phyloP scores from a whole-genome alignment of 371 early-diverging fungal species.

The Spraguea lophii region DNA sequence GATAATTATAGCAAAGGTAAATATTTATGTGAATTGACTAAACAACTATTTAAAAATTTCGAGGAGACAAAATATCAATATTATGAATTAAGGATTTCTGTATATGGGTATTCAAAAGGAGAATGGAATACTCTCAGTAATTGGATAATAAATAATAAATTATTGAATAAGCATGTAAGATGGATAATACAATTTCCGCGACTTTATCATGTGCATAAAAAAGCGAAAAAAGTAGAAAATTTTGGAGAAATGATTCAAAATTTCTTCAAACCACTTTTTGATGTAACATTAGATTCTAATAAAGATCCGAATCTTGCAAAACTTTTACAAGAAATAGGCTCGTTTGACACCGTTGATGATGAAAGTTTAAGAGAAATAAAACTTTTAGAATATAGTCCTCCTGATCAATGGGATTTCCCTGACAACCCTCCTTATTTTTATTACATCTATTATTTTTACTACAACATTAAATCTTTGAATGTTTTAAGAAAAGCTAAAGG shows the following conservation, averaged over 20 bases:
- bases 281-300: constrained; percentile 62
- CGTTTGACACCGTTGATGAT: constrained; percentile 88
- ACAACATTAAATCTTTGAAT: constrained; percentile 66
- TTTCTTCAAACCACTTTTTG: constrained; percentile 73
- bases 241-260: constrained; percentile 56
- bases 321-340: constrained; percentile 73
- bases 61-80: constrained; percentile 54
- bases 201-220: constrained; percentile 68
- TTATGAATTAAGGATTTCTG: constrained; percentile 40
- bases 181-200: constrained; percentile 89
- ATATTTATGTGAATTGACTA: constrained; percentile 76
- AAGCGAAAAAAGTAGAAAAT: constrained; percentile 49
- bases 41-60: constrained; percentile 72
- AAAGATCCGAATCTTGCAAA: constrained; percentile 66
- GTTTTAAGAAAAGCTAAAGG: constrained; percentile 56
- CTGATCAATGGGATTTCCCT: constrained; percentile 55
- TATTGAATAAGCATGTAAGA: constrained; percentile 68
- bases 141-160: constrained; percentile 58
- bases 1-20: constrained; percentile 73
- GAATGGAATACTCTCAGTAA: constrained; percentile 82
- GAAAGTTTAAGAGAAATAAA: constrained; percentile 70
- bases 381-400: constrained; percentile 64
- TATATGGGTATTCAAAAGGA: constrained; percentile 48
- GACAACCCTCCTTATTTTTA: constrained; percentile 86
- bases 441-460: constrained; percentile 77